Conservation (phyloP, 352 stramenopile genomes). For the Aphanomyces euteiches region DNA sequence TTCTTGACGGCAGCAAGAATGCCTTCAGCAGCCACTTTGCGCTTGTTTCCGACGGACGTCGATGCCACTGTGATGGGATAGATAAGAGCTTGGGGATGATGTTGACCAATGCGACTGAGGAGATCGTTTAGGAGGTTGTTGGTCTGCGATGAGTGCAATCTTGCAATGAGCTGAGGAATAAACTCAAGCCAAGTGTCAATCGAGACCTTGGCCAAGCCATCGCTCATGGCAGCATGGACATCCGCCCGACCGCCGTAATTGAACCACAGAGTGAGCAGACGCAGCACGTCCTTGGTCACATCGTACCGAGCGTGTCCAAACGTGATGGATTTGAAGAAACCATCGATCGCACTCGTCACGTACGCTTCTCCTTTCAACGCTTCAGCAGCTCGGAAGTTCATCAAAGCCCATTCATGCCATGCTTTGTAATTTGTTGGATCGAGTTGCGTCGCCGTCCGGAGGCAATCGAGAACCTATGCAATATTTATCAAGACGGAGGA, state of each 20-base stretch:
- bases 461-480: slow-evolving; percentile 52
- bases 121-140: slow-evolving; percentile 76
- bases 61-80: slow-evolving; percentile 98
- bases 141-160: slow-evolving; percentile 79
- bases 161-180: slow-evolving; percentile 96
- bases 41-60: slow-evolving; percentile 91
- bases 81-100: slow-evolving; percentile 98
- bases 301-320: slow-evolving; percentile 93
- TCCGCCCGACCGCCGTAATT: slow-evolving; percentile 92
- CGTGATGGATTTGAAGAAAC: slow-evolving; percentile 97
- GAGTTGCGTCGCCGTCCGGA: slow-evolving; percentile 75
- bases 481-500: not conserved
- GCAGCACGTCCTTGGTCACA: slow-evolving; percentile 96
- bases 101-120: slow-evolving; percentile 91
- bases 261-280: slow-evolving; percentile 98
- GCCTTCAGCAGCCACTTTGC: slow-evolving; percentile 89
- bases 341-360: slow-evolving; percentile 92
- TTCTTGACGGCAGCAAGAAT: slow-evolving; percentile 94
- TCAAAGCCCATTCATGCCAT: slow-evolving; percentile 98
- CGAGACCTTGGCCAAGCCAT: slow-evolving; percentile 90
- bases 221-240: slow-evolving; percentile 71
- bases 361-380: slow-evolving; percentile 58
- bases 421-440: slow-evolving; percentile 93
- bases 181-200: slow-evolving; percentile 99
- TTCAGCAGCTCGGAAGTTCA: slow-evolving; percentile 93